These are phyloP conservation scores for Picochlorum sp. DNA, from an alignment of 139 green algal genomes.

Conservation along the genomic window DNA sequence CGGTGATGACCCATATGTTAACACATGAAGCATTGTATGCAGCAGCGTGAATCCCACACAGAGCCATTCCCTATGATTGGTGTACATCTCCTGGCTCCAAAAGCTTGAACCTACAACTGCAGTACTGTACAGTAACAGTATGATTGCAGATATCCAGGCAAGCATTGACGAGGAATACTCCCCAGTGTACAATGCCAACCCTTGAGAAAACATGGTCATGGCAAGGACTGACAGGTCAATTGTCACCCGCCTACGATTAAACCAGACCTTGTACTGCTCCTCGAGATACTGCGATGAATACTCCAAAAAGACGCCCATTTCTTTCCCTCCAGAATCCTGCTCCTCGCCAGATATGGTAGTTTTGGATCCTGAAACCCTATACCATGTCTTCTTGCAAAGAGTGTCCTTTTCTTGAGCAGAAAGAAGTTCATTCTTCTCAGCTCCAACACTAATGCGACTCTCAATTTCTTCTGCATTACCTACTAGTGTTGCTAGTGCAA, in stretches of 20 bases:
- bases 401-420: not conserved
- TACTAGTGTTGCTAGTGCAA: conserved; percentile 19
- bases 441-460: conserved; percentile 11
- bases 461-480: conserved; percentile 18
- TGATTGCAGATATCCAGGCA: conserved; percentile 9
- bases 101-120: conserved; percentile 10
- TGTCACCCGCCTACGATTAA: conserved; percentile 11
- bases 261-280: conserved; percentile 12
- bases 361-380: not conserved
- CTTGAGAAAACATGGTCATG: conserved; percentile 23
- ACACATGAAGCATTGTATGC: conserved; percentile 14
- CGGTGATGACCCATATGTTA: conserved; percentile 4
- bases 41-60: conserved; percentile 13
- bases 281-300: conserved; percentile 16
- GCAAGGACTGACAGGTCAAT: conserved; percentile 26
- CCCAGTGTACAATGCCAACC: conserved; percentile 23
- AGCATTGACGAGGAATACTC: conserved; percentile 1
- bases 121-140: conserved; percentile 19
- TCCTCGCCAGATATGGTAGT: no score
- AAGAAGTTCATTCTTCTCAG: not conserved
- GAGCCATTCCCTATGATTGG: conserved; percentile 11
- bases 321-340: not conserved
- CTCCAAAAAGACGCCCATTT: not conserved
- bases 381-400: not conserved
- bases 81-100: conserved; percentile 11